phyloP scores from a whole-genome alignment of 768 basidiomycete species.

The Phanerodontia chrysosporium region DNA sequence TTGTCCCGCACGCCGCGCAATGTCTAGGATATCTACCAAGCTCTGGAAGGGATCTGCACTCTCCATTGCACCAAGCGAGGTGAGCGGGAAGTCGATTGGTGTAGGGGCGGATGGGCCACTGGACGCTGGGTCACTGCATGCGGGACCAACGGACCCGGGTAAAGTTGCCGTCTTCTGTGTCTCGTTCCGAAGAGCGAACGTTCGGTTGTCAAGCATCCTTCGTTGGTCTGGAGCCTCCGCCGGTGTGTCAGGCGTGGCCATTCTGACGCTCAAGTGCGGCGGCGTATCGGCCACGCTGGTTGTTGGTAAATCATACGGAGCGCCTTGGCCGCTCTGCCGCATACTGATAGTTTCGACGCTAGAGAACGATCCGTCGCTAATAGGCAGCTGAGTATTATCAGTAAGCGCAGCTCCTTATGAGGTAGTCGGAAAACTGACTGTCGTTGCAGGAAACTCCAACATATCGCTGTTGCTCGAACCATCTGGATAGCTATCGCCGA shows the following conservation, averaged over 20 bases:
- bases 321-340: neutral
- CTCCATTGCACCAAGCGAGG: neutral
- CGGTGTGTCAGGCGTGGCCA: neutral
- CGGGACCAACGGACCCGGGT: neutral
- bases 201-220: neutral
- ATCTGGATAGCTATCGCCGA: neutral
- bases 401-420: too few relatives aligned
- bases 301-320: neutral
- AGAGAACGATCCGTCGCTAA: neutral
- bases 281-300: neutral
- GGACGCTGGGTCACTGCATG: neutral
- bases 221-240: neutral
- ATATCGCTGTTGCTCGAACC: neutral
- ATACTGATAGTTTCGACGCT: neutral
- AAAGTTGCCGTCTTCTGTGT: neutral
- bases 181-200: neutral
- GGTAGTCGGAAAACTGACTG: neutral
- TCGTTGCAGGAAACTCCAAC: neutral
- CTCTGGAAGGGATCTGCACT: constrained; percentile 1
- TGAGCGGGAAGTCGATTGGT: neutral
- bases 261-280: neutral
- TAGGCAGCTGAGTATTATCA: neutral
- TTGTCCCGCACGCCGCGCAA: neutral
- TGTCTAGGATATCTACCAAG: constrained; percentile 7
- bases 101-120: neutral